Evolutionary conservation across 176 grass and related monocot species (phyloP).

Genomic region (Phyllostachys edulis): DNA sequence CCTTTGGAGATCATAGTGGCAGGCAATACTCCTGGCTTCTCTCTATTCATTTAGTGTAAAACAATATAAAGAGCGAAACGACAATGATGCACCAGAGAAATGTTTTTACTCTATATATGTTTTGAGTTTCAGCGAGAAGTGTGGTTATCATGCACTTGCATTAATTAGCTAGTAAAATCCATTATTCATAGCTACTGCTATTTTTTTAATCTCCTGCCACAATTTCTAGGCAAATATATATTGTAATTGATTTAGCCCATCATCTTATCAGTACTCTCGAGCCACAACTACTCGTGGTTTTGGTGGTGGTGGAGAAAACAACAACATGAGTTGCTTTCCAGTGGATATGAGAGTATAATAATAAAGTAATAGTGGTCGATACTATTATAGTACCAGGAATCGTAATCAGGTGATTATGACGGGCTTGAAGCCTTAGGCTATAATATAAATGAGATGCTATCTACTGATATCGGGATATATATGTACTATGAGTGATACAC

Average conservation of each 20-base stretch:
- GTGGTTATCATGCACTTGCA: not conserved
- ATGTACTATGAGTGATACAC: not conserved
- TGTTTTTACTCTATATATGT: too few relatives aligned
- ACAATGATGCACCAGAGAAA: not conserved
- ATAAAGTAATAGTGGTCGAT: not conserved
- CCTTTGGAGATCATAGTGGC: slow-evolving; percentile 35
- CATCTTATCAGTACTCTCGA: not conserved
- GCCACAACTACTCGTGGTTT: slow-evolving; percentile 8
- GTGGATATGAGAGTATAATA: not conserved
- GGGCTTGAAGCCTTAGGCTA: not conserved
- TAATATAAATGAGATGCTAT: not conserved
- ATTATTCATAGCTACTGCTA: not conserved
- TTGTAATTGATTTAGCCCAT: slow-evolving; percentile 11
- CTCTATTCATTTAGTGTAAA: not conserved
- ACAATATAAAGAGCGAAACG: not conserved
- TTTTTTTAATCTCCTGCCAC: not conserved
- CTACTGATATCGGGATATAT: not conserved
- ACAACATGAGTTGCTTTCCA: slow-evolving; percentile 1
- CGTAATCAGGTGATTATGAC: slow-evolving; percentile 30
- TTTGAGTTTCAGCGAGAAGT: not conserved
- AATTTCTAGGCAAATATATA: not conserved
- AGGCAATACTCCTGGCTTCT: slow-evolving; percentile 9
- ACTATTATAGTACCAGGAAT: not conserved
- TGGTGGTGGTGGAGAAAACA: slow-evolving; percentile 21
- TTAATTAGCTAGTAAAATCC: not conserved